Percentiles rank a stretch among this genome's conserved stretches.
These are phyloP conservation scores for Breviolum minutum DNA, from an alignment of 73 alveolate species.

Conservation along the genomic window DNA sequence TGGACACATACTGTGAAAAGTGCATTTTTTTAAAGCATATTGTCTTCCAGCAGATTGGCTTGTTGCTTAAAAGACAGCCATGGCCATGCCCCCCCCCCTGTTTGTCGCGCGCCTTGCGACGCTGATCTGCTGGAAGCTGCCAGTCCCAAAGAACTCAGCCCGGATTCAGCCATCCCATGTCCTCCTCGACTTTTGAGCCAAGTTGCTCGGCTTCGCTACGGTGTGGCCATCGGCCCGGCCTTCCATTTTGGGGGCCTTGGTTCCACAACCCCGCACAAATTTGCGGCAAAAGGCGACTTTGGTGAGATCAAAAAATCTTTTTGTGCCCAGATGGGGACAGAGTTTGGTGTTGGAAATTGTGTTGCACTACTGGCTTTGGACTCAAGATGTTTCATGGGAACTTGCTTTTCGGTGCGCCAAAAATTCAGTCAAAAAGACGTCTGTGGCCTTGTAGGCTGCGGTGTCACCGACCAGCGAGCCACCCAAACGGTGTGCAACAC, in stretches of 20 bases:
- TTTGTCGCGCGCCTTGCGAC: slow-evolving; percentile 54
- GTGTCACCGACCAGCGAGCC: slow-evolving; percentile 45
- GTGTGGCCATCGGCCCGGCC: slow-evolving; percentile 49
- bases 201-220: slow-evolving; percentile 50
- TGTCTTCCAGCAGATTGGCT: slow-evolving; percentile 15
- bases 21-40: background rate
- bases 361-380: slow-evolving; percentile 17
- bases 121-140: background rate
- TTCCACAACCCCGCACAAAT: slow-evolving; percentile 1
- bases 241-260: background rate
- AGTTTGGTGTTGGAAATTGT: slow-evolving; percentile 15
- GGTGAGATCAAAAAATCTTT: background rate
- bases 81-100: background rate
- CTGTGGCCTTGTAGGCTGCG: slow-evolving; percentile 34
- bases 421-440: background rate
- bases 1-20: background rate
- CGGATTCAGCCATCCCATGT: background rate
- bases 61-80: background rate
- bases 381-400: slow-evolving; percentile 21
- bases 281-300: background rate
- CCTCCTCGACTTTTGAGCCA: slow-evolving; percentile 8
- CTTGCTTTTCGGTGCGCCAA: slow-evolving; percentile 5
- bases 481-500: slow-evolving; percentile 26
- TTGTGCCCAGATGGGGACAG: background rate
- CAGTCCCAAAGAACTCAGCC: no score